Base-by-base conservation (phyloP, 2,329 filamentous ascomycete species). In the Ceratocystis cubensis region DNA sequence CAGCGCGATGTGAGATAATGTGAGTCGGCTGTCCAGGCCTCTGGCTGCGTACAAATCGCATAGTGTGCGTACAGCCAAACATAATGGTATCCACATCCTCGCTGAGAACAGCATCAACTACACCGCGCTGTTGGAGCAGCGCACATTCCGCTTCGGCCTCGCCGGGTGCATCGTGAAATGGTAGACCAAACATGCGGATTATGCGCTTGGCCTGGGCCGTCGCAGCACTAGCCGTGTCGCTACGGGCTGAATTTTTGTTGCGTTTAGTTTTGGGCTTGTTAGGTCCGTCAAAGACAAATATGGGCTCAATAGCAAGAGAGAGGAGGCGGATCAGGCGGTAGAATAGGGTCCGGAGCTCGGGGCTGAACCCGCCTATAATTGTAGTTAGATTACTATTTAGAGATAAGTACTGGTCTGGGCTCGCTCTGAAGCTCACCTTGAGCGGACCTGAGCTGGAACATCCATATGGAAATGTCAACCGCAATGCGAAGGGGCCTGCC, bases 121-220 rank as follows among this genome's bases (percentile, higher is more conserved):
- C 79, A 0, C 91, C 91, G 59, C 87, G 82, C 68, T 82, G 81
- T 73, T 99, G 92, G 2, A 99, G 76, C 17, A 94, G 77, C 0
- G 94, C 94, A 70, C 94, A 99, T 76, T 99, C 94, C 1, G 94
- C 94, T 74, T 99, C 94, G 2, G 93, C 94, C 74, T 99, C 94
- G 8, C 94, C 94, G 0, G 93, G 94, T 5, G 94, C 94, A 72
- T 91, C 85, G 74, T 97, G 91, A 62, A 84, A 83, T 1, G 86
- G 83, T 72, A 96, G 95, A 0, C 88, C 91, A 74, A 97, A 96
- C 0, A 94, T 79, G 63, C 87, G 85, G 61, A 97, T 85, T 4
- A 97, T 77, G 61, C 88, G 85, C 76, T 96, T 96, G 0, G 90
- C 91, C 69, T 91, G 84, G 57, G 88, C 85, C 46, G 85, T 84